A percentile compares a stretch with the other conserved stretches of the same genome.
Conservation (phyloP, 495 filamentous ascomycete genomes). For the Ascobolus immersus region DNA sequence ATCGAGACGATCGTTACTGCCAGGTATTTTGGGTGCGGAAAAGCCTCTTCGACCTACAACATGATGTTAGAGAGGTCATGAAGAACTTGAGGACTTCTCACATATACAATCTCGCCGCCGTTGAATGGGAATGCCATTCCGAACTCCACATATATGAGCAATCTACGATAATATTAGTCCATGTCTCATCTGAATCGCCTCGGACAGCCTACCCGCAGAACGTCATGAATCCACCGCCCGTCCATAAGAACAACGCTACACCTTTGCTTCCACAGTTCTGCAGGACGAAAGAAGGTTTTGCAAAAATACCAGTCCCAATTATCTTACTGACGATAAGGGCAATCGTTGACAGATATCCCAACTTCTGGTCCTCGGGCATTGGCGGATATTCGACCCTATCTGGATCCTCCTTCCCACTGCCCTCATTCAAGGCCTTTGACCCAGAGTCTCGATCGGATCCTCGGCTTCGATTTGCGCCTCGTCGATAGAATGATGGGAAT, state of each 20-base stretch:
- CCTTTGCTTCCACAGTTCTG: constrained; percentile 10
- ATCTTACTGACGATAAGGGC: constrained; percentile 15
- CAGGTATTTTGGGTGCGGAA: constrained; percentile 8
- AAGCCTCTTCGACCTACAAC: constrained; percentile 10
- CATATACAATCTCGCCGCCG: constrained; percentile 13
- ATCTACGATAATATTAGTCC: constrained; percentile 2
- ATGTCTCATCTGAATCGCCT: no score
- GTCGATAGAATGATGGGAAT: no score
- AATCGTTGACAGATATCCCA: constrained; percentile 13
- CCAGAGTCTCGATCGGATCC: no score
- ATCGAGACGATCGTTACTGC: constrained; percentile 10
- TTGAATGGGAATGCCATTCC: constrained; percentile 12
- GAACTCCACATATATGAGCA: constrained; percentile 13
- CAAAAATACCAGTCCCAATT: constrained; percentile 16
- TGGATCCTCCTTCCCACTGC: no score
- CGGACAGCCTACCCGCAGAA: constrained; percentile 11
- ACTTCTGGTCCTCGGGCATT: constrained; percentile 12
- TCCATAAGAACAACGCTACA: constrained; percentile 11
- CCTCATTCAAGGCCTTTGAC: no score
- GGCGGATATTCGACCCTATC: constrained; percentile 8
- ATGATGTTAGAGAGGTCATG: neutral
- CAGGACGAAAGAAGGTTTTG: constrained; percentile 10
- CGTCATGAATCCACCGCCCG: constrained; percentile 14
- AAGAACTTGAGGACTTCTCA: neutral
- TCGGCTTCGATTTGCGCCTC: no score